Evolutionary conservation across 2,329 filamentous ascomycete genomes (phyloP).

Genomic region (Sporothrix pallida): DNA sequence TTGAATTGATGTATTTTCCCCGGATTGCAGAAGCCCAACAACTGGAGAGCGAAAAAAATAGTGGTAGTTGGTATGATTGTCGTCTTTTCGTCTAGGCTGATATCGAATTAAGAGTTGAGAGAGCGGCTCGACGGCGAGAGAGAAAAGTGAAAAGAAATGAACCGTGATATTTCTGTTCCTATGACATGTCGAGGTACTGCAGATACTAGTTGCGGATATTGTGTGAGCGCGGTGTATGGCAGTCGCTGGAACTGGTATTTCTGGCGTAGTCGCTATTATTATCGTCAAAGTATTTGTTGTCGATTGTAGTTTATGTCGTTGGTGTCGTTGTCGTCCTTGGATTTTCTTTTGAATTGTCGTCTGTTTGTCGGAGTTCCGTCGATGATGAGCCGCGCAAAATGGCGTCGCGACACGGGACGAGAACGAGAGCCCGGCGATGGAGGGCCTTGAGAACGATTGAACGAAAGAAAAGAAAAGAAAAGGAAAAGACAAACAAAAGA

Average conservation of each 20-base stretch:
- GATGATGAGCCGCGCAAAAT: conserved; percentile 24
- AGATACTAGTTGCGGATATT: conserved; percentile 30
- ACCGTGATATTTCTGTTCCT: conserved; percentile 35
- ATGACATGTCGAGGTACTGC: conserved; percentile 35
- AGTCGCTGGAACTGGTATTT: conserved; percentile 1
- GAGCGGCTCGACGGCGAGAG: conserved; percentile 24
- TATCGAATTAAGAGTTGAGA: conserved; percentile 25
- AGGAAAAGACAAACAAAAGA: background rate
- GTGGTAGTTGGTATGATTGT: background rate
- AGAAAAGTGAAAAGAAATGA: conserved; percentile 27
- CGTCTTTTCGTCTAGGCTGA: conserved; percentile 23
- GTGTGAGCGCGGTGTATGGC: conserved; percentile 1
- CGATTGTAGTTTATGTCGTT: background rate
- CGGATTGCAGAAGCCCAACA: background rate
- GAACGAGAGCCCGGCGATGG: conserved; percentile 17
- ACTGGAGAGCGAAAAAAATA: background rate
- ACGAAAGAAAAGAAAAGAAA: background rate
- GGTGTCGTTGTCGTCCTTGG: conserved; percentile 5
- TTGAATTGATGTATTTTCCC: conserved; percentile 18
- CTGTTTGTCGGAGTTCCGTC: conserved; percentile 18
- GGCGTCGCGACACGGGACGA: conserved; percentile 16
- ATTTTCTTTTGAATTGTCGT: background rate
- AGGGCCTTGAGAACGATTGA: background rate
- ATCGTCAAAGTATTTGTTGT: background rate
- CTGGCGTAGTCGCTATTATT: background rate